These are phyloP conservation scores for Fusarium begoniae DNA, from an alignment of 2,329 filamentous ascomycete species.

Conservation along the genomic window DNA sequence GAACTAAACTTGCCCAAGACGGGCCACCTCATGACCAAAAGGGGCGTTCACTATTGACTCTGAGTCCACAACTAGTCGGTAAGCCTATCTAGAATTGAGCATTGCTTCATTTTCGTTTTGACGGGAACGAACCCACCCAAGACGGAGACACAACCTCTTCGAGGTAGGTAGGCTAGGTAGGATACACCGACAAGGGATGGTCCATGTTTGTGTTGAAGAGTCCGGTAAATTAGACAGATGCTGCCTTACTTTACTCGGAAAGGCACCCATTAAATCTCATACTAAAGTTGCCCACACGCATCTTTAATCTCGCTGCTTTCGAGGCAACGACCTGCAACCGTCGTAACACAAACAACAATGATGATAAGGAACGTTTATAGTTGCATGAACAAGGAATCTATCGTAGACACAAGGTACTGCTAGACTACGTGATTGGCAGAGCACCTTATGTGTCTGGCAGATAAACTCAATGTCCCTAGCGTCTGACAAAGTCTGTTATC, in stretches of 20 bases:
- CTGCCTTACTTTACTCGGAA: constrained; percentile 3
- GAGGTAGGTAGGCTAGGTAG: constrained; percentile 7
- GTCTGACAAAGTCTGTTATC: not conserved
- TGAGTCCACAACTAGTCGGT: not conserved
- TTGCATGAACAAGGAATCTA: not conserved
- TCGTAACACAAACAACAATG: constrained; percentile 4
- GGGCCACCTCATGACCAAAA: constrained; percentile 19
- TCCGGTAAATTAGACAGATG: constrained; percentile 3
- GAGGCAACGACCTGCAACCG: constrained; percentile 8
- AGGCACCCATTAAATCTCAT: not conserved
- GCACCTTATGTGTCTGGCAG: not conserved
- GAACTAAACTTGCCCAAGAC: constrained; percentile 1
- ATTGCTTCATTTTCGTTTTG: constrained; percentile 5
- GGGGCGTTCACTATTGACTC: constrained; percentile 29
- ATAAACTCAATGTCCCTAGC: not conserved
- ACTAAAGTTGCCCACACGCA: not conserved
- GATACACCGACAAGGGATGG: not conserved
- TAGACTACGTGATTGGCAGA: not conserved
- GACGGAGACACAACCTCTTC: constrained; percentile 26
- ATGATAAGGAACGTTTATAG: constrained; percentile 1
- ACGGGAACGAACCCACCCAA: constrained; percentile 11
- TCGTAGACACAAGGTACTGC: not conserved
- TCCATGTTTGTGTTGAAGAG: not conserved
- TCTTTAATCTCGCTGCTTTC: constrained; percentile 21
- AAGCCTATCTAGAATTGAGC: constrained; percentile 3